These are phyloP conservation scores for Musa troglodytarum DNA, from an alignment of 176 grass and related monocot genomes.

Conservation along the genomic window DNA sequence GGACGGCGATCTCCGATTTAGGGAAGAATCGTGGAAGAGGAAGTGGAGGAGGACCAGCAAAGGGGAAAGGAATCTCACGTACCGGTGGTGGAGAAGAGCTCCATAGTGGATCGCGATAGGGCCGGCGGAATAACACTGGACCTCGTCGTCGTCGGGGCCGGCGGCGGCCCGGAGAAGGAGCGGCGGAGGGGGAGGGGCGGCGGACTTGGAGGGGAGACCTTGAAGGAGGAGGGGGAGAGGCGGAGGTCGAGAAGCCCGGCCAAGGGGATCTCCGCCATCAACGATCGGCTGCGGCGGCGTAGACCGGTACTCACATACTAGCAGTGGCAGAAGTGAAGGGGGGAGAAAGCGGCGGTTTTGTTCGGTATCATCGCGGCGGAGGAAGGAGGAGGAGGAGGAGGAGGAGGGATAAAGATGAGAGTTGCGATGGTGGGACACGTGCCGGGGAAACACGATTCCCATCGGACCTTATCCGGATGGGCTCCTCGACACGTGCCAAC, in stretches of 20 bases:
- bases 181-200: constrained; percentile 7
- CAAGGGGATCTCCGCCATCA: constrained; percentile 51
- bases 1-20: neutral
- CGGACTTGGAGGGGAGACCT: constrained; percentile 23
- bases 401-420: neutral
- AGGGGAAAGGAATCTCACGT: constrained; percentile 5
- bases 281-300: neutral
- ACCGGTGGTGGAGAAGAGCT: constrained; percentile 37
- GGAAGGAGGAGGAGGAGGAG: neutral
- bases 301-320: neutral
- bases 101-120: neutral
- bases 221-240: constrained; percentile 14
- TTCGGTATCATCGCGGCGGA: constrained; percentile 2
- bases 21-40: neutral
- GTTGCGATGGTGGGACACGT: neutral
- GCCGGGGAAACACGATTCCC: neutral
- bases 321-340: constrained; percentile 4
- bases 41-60: neutral
- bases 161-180: constrained; percentile 12
- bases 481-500: neutral
- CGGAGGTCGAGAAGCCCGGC: constrained; percentile 34
- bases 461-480: neutral
- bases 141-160: neutral
- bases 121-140: neutral
- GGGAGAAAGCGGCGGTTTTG: neutral